Conservation (phyloP, 2,329 filamentous ascomycete genomes). For the Aspergillus tubingensis region DNA sequence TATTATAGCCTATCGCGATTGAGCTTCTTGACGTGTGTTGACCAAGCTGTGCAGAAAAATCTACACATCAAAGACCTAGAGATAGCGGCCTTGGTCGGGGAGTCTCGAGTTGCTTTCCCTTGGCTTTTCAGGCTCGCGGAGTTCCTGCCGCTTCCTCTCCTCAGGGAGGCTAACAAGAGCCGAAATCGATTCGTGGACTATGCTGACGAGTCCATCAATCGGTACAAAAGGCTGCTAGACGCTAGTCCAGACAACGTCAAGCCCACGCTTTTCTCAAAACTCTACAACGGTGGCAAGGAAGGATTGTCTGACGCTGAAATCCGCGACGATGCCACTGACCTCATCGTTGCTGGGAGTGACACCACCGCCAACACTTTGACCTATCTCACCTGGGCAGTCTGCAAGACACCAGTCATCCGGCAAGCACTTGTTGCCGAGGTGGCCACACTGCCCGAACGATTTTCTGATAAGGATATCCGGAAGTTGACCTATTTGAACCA, state of each 20-base stretch:
- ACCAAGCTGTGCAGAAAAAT: slow-evolving; percentile 37
- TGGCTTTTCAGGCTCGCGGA: slow-evolving; percentile 21
- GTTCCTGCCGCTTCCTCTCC: slow-evolving; percentile 26
- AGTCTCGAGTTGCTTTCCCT: slow-evolving; percentile 30
- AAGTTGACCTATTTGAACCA: slow-evolving; percentile 56
- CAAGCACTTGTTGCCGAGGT: slow-evolving; percentile 23
- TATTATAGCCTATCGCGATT: slow-evolving; percentile 25
- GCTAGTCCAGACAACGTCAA: slow-evolving; percentile 20
- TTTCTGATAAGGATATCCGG: slow-evolving; percentile 48
- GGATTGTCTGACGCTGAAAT: slow-evolving; percentile 40
- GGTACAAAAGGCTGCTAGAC: slow-evolving; percentile 25
- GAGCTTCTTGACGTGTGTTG: not conserved
- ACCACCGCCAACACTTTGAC: slow-evolving; percentile 56
- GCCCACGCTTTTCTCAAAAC: slow-evolving; percentile 31
- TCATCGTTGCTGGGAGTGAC: slow-evolving; percentile 56
- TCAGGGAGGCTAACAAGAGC: slow-evolving; percentile 22
- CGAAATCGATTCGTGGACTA: slow-evolving; percentile 26
- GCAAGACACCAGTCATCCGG: slow-evolving; percentile 16
- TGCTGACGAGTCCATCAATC: slow-evolving; percentile 26
- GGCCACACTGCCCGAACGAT: slow-evolving; percentile 11
- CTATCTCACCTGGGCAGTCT: slow-evolving; percentile 38
- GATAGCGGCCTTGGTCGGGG: slow-evolving; percentile 16
- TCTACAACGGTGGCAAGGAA: slow-evolving; percentile 26
- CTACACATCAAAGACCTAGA: slow-evolving; percentile 46
- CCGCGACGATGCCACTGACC: slow-evolving; percentile 42